Conservation (phyloP, 2,329 filamentous ascomycete genomes). For the Claviceps purpurea region DNA sequence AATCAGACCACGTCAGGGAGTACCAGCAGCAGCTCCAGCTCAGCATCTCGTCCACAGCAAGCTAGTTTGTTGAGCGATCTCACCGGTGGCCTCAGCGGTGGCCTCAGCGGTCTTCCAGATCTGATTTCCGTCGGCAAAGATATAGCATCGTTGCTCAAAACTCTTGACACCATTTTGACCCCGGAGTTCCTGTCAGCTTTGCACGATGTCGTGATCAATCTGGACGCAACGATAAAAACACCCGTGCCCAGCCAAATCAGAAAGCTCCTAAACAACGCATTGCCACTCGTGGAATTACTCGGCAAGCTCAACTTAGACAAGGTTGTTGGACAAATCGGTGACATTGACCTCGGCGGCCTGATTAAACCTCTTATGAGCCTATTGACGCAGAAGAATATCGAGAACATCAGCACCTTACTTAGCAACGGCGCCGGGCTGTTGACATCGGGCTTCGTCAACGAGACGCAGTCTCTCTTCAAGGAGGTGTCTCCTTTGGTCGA, state of each 20-base stretch:
- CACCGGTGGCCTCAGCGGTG: conserved; percentile 6
- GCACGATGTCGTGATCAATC: conserved; percentile 27
- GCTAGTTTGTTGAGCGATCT: conserved; percentile 8
- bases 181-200: conserved; percentile 26
- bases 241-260: conserved; percentile 21
- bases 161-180: conserved; percentile 15
- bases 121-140: conserved; percentile 14
- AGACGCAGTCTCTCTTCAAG: conserved; percentile 21
- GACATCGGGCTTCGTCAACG: conserved; percentile 18
- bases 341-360: conserved; percentile 18
- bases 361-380: conserved; percentile 18
- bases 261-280: conserved; percentile 14
- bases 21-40: background rate
- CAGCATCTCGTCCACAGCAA: background rate
- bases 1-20: background rate
- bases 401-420: conserved; percentile 21
- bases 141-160: conserved; percentile 9
- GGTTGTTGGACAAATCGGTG: conserved; percentile 18
- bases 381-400: conserved; percentile 18
- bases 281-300: conserved; percentile 17
- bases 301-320: conserved; percentile 21
- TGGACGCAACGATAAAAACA: conserved; percentile 23
- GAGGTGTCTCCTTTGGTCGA: conserved; percentile 20
- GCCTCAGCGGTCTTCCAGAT: conserved; percentile 13
- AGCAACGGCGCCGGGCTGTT: conserved; percentile 24